Conservation (phyloP, 208 protist genomes). For the Leishmania aethiopica region DNA sequence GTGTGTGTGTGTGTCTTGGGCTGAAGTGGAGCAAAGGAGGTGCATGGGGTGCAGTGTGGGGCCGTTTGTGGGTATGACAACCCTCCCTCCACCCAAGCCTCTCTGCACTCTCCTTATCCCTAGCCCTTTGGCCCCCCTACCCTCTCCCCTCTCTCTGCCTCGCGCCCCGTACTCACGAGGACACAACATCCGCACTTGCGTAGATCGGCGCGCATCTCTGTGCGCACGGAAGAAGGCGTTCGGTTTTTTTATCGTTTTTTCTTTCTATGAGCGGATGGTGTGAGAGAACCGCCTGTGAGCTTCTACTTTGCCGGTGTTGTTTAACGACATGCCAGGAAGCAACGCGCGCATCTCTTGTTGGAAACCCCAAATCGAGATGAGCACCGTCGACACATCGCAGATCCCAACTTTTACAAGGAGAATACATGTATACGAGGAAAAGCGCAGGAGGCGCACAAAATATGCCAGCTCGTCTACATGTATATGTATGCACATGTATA, state of each 20-base stretch:
- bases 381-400: too few species aligned
- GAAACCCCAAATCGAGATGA: too few species aligned
- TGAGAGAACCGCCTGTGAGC: neutral
- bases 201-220: neutral
- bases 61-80: neutral
- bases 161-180: neutral
- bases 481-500: neutral
- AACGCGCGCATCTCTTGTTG: neutral
- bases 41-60: neutral
- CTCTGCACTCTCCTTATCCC: neutral
- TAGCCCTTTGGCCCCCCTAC: neutral
- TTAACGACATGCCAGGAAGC: neutral
- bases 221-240: neutral
- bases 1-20: too few species aligned
- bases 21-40: neutral
- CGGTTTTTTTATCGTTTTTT: neutral
- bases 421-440: neutral
- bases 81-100: neutral
- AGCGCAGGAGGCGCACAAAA: neutral
- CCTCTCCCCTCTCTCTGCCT: neutral
- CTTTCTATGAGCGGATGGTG: neutral
- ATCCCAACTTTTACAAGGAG: too few species aligned
- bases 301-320: neutral
- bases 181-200: neutral
- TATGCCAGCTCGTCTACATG: neutral